Conservation (phyloP, 768 basidiomycete genomes). For the Lentinula aciculospora region DNA sequence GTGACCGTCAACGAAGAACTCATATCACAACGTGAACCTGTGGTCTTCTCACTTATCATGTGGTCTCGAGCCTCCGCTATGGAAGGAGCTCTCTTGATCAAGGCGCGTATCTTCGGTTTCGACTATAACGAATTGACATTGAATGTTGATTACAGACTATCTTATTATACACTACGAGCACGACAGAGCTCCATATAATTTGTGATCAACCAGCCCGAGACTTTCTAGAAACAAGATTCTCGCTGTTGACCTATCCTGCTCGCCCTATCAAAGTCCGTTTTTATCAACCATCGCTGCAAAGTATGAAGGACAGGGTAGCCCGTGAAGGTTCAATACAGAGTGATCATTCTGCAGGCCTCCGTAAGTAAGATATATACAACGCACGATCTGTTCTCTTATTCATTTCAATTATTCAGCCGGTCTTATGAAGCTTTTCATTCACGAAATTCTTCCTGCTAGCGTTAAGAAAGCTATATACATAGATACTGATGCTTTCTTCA, state of each 20-base stretch:
- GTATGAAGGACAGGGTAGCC: constrained; percentile 35
- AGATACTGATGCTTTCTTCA: constrained; percentile 48
- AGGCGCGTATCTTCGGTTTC: constrained; percentile 21
- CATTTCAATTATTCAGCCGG: constrained; percentile 26
- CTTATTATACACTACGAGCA: constrained; percentile 31
- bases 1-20: constrained; percentile 5
- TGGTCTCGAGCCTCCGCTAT: constrained; percentile 35
- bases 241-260: constrained; percentile 30
- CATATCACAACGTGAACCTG: constrained; percentile 19
- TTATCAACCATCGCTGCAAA: constrained; percentile 32
- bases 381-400: background rate
- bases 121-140: constrained; percentile 3
- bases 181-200: constrained; percentile 36
- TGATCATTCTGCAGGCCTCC: constrained; percentile 42
- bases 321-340: constrained; percentile 40
- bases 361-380: constrained; percentile 24
- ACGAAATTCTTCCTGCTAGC: constrained; percentile 38
- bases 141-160: constrained; percentile 22
- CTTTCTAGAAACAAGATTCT: constrained; percentile 31
- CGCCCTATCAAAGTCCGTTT: constrained; percentile 34
- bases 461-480: constrained; percentile 43
- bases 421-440: constrained; percentile 48
- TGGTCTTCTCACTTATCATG: constrained; percentile 37
- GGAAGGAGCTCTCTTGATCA: constrained; percentile 37
- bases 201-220: constrained; percentile 37